Base-by-base conservation (phyloP, 2,329 filamentous ascomycete genomes). In the Aspergillus transmontanensis region DNA sequence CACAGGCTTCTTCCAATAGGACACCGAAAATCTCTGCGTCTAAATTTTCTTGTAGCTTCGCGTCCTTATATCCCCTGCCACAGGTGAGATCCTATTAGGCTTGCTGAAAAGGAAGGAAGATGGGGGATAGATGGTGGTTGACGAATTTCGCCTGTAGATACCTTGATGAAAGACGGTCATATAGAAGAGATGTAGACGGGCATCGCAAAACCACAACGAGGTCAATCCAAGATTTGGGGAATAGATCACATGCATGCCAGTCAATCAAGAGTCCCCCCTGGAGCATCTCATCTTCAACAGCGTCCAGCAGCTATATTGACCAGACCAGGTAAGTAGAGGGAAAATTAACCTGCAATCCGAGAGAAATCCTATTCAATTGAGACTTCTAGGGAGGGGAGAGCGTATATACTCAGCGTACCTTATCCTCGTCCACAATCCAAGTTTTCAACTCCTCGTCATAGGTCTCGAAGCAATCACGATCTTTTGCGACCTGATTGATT, bases 11-110 rank as follows among this genome's bases (percentile, higher is more conserved):
- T 69, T 97, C 90, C 23, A 96, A 83, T 61, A 99, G 82, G 30
- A 98, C 92, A 74, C 97, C 91, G 89, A 99, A 98, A 75, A 99
- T 98, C 81, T 99, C 95, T 34, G 92, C 91, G 78, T 99, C 95
- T 64, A 99, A 83, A 75, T 99, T 99, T 78, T 98, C 95, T 77
- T 98, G 92, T 50, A 99, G 82, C 78, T 99, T 99, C 66, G 86
- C 85, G 74, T 95, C 92, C 65, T 87, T 85, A 77, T 97, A 97
- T 66, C 92, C 90, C 68, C 90, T 91, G 63, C 51, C 61, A 54
- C 2, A 58, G 10, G 60, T 28, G 59, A 45, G 19, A 39, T 45
- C 41, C 30, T 45, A 59, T 62, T 60, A 65, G 56, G 34, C 32
- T 55, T 51, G 43, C 30, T 36, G 32, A 23, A n/a, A 41, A n/a